phyloP scores from a whole-genome alignment of 495 filamentous ascomycete genomes.

The Xylaria grammica region DNA sequence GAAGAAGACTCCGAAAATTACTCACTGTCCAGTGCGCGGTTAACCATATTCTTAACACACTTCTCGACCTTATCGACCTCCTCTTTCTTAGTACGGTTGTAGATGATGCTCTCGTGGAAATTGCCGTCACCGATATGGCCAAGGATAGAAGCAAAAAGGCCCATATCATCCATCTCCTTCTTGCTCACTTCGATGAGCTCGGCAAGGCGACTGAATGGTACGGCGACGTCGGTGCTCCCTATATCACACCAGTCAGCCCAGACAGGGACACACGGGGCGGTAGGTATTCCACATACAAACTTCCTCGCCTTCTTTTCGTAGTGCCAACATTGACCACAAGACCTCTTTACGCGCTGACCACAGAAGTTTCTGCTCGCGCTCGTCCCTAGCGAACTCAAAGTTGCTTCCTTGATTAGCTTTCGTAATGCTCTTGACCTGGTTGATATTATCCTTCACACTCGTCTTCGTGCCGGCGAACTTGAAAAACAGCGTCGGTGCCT shows the following conservation, averaged over 20 bases:
- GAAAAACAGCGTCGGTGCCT: conserved; percentile 81
- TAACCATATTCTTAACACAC: conserved; percentile 87
- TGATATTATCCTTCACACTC: conserved; percentile 71
- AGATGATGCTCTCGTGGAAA: conserved; percentile 90
- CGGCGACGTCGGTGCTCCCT: conserved; percentile 85
- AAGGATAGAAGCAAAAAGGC: conserved; percentile 83
- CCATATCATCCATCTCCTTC: conserved; percentile 83
- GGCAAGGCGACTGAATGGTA: conserved; percentile 82
- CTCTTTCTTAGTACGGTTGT: conserved; percentile 67
- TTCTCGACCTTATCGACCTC: conserved; percentile 75
- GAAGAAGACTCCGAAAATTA: too few species aligned
- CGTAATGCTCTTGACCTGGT: conserved; percentile 66
- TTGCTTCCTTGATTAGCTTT: conserved; percentile 65
- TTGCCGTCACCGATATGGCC: conserved; percentile 75
- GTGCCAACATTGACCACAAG: conserved; percentile 75
- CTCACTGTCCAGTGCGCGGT: conserved; percentile 82
- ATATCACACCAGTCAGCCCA: background rate
- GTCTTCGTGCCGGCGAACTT: conserved; percentile 78
- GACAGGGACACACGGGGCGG: background rate
- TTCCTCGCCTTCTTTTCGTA: conserved; percentile 65
- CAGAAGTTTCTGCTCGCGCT: conserved; percentile 68
- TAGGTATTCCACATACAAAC: conserved; percentile 50
- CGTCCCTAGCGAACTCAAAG: conserved; percentile 75
- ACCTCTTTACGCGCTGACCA: conserved; percentile 81
- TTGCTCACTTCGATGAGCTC: conserved; percentile 92